These are phyloP conservation scores for Xerocomellus chrysenteron DNA, from an alignment of 768 basidiomycete genomes.

Conservation along the genomic window DNA sequence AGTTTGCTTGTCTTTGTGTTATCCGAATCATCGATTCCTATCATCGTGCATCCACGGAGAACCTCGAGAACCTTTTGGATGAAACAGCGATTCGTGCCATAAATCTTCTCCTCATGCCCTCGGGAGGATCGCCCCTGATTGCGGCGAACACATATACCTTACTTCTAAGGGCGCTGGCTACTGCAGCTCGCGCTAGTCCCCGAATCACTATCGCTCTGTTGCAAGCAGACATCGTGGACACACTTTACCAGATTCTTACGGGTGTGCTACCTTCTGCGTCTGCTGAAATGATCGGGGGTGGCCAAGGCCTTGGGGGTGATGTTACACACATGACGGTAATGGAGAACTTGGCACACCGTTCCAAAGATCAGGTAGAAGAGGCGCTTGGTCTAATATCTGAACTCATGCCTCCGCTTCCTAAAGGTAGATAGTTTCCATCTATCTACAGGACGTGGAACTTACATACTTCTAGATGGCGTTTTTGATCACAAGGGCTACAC, in stretches of 20 bases:
- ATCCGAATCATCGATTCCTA: conserved; percentile 94
- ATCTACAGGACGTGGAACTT: not conserved
- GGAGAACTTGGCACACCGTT: conserved; percentile 93
- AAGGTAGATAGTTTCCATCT: conserved; percentile 50
- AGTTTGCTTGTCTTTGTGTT: conserved; percentile 92
- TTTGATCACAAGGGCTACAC: conserved; percentile 91
- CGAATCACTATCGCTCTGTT: conserved; percentile 83
- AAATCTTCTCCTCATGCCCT: conserved; percentile 81
- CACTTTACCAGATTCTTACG: conserved; percentile 91
- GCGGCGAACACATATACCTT: conserved; percentile 87
- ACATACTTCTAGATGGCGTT: conserved; percentile 69
- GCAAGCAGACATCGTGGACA: conserved; percentile 91
- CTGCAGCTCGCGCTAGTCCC: conserved; percentile 84
- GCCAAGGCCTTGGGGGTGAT: conserved; percentile 84
- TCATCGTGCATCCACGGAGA: conserved; percentile 77
- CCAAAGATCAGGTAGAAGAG: conserved; percentile 98
- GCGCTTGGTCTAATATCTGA: conserved; percentile 86
- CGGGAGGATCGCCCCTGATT: conserved; percentile 83
- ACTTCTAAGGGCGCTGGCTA: conserved; percentile 82
- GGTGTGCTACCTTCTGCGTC: conserved; percentile 81
- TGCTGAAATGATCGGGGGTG: conserved; percentile 48
- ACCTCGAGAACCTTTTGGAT: conserved; percentile 85
- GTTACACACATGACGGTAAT: conserved; percentile 96
- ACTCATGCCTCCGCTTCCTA: conserved; percentile 88
- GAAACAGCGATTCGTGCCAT: conserved; percentile 76